A percentile compares a stretch with the other conserved stretches of the same genome.
Conservation (phyloP, 2,329 filamentous ascomycete genomes). For the Cercospora sesami region DNA sequence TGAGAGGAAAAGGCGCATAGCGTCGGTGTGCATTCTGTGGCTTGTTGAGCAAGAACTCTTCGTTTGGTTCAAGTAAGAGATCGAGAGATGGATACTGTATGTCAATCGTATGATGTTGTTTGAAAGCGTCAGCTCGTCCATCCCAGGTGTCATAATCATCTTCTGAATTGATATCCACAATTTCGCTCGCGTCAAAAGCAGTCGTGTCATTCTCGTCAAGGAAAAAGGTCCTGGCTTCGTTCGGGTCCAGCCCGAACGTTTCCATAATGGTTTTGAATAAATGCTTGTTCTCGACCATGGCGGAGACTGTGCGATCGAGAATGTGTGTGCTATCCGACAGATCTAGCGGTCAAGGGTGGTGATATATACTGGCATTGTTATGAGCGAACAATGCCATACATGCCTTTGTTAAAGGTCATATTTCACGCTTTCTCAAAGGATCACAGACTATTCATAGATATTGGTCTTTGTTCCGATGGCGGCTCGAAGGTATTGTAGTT, state of each 20-base stretch:
- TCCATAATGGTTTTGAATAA: slow-evolving; percentile 12
- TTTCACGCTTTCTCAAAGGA: not conserved
- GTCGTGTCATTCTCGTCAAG: not conserved
- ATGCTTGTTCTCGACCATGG: slow-evolving; percentile 8
- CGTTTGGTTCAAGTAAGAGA: slow-evolving; percentile 8
- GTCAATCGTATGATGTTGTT: slow-evolving; percentile 13
- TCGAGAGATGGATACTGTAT: slow-evolving; percentile 18
- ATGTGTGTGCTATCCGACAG: not conserved
- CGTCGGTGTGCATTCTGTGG: slow-evolving; percentile 11
- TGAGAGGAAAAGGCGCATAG: slow-evolving; percentile 19
- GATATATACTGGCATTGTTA: not conserved
- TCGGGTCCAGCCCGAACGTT: slow-evolving; percentile 15
- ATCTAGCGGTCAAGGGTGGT: not conserved
- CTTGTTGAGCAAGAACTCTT: slow-evolving; percentile 13
- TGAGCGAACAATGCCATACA: not conserved
- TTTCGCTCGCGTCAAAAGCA: slow-evolving; percentile 5
- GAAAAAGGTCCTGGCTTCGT: slow-evolving; percentile 7
- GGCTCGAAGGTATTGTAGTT: not conserved
- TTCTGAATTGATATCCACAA: slow-evolving; percentile 1
- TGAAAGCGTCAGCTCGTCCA: slow-evolving; percentile 7
- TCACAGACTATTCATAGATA: not conserved
- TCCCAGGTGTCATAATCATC: not conserved
- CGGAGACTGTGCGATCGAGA: not conserved
- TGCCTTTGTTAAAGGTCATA: not conserved
- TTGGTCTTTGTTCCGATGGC: not conserved